Evolutionary conservation across 768 basidiomycete species (phyloP), one percentile per base, ranked within the genome.

Genomic region (Ramaria sp.): DNA sequence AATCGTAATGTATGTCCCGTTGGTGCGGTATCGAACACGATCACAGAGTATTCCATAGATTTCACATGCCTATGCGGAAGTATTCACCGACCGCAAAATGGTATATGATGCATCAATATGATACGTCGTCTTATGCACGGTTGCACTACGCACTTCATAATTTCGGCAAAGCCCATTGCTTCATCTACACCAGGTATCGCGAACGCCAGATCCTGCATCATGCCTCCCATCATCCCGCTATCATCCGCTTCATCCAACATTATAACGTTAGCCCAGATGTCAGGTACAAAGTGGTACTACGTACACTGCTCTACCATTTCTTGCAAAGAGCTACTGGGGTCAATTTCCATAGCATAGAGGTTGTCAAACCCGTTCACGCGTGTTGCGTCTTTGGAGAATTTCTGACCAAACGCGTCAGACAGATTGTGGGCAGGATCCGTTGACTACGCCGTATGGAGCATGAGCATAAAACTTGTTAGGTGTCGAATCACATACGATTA

Each of bases 341-440:
- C 96, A 68, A 99, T 99, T 72, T 99, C 96, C 96, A 99, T 99
- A 3, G 96, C 96, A 66, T 71, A 95, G 45, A 99, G 80, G 73
- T 99, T 99, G 59, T 89, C 83, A 64, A 97, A 97, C 9, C 96
- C 96, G 65, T 95, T 96, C 53, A 98, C 96, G 71, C 89, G 90
- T 7, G 93, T 98, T 33, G 96, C 96, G 68, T 99, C 96, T 67
- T 98, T 98, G 59, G 90, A 91, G 73, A 99, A 99, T 74, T 99
- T 98, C 68, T 99, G 96, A 20, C 91, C 90, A 69, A 98, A 98
- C 15, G 96, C 92, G 71, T 99, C 95, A 10, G 94, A 97, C 42
- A 99, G 75, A 71, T 99, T 99, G 76, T 99, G 96, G 38, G 96
- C 96, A n/a, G 96, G 96, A 72, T 99, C 96, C 7, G 96, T 99